These are phyloP conservation scores for Podospora pseudocomata DNA, from an alignment of 495 filamentous ascomycete genomes.

Conservation along the genomic window DNA sequence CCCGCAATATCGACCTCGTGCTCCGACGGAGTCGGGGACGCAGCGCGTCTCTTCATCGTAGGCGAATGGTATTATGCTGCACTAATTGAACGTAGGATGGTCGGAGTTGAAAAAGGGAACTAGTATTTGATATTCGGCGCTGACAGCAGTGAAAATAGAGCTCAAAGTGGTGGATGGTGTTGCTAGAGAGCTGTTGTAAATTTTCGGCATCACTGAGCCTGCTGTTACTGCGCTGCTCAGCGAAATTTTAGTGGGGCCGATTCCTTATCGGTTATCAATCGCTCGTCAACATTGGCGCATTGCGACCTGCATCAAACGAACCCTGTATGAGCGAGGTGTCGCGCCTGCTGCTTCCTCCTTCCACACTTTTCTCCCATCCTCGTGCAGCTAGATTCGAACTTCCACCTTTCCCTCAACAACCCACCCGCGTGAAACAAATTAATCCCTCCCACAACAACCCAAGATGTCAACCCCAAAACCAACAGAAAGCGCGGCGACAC, in stretches of 20 bases:
- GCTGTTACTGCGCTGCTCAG: neutral
- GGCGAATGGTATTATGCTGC: constrained; percentile 10
- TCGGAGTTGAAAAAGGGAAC: neutral
- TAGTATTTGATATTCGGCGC: neutral
- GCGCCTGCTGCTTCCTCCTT: neutral
- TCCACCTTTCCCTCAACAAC: neutral
- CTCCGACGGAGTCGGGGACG: constrained; percentile 83
- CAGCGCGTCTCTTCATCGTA: constrained; percentile 49
- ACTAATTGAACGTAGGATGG: neutral
- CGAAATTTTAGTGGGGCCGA: constrained; percentile 28
- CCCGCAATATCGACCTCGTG: constrained; percentile 86
- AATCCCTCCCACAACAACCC: neutral
- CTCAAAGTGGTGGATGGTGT: neutral
- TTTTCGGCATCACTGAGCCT: constrained; percentile 1
- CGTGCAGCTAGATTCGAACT: neutral
- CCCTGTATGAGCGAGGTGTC: neutral
- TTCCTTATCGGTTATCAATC: constrained; percentile 19
- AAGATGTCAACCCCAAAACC: neutral
- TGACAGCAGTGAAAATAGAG: neutral
- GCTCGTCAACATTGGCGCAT: constrained; percentile 7
- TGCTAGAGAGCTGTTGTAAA: neutral
- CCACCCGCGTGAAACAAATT: neutral
- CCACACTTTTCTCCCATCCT: neutral
- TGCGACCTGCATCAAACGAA: neutral
- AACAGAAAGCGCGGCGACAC: constrained; percentile 22